Evolutionary conservation across 202 grass and related monocot genomes (phyloP), one percentile per base, ranked within the genome.

Genomic region (Musa balbisiana): DNA sequence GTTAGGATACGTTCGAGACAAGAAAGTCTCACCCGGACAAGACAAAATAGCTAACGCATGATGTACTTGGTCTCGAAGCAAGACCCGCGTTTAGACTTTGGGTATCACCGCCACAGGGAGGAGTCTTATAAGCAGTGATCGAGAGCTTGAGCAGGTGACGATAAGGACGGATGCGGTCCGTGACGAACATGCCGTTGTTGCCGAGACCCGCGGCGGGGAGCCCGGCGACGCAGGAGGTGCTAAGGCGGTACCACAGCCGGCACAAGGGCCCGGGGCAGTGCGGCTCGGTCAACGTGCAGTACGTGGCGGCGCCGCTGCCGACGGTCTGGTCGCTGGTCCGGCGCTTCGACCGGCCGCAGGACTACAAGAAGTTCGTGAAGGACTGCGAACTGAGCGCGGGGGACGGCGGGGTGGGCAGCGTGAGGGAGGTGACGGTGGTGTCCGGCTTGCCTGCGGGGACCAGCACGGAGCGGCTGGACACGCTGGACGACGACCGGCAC

Each of bases 271-370:
- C 84, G 12, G 82, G 70, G 5, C 84, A 85, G 87, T 89, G 90
- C 82, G 85, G 90, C 77, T 92, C 90, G 2, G 90, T 87, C 52
- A 85, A 89, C 87, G 87, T 89, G 19, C 84, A 92, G 84, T 78
- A 84, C 77, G 87, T 89, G 53, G 79, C 82, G 65, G 90, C 87
- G n/a, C 87, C 90, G 11, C 77, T 83, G 23, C 51, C 79, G 33
- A 77, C 74, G 51, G 90, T 92, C 78, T 92, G 90, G 90, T 89
- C 90, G 33, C 87, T 92, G 71, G 87, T 92, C 65, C 87, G 90
- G 26, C 87, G 90, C 53, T 92, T 92, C 87, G 90, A 92, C 87
- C 82, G 86, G 74, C 90, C 90, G 27, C 90, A 92, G 90, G 76
- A 78, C 71, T 92, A 92, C 90, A 92, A 92, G 87, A 84, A 81